Percentiles rank a stretch among this genome's conserved stretches.
Evolutionary conservation across 2,329 filamentous ascomycete genomes (phyloP).

Genomic region (Fusarium sp.): DNA sequence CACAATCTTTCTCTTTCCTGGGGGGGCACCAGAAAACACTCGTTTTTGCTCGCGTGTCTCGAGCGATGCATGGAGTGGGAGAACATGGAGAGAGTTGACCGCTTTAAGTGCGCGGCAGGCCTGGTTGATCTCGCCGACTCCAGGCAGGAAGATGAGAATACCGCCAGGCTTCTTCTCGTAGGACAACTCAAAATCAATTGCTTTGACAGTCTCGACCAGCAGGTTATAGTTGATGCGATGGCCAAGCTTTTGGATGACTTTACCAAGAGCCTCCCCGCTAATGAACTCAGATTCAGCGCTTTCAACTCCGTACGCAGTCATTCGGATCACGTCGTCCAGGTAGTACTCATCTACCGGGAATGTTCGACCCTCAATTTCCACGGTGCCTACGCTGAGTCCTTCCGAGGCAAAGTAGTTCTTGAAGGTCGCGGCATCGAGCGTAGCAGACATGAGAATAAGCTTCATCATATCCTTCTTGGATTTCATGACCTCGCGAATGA

Average conservation of each 20-base stretch:
- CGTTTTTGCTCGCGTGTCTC: constrained; percentile 88
- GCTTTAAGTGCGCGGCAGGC: constrained; percentile 79
- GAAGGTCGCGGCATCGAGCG: constrained; percentile 83
- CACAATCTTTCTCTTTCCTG: constrained; percentile 89
- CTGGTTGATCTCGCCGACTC: constrained; percentile 90
- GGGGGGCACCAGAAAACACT: constrained; percentile 83
- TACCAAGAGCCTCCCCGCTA: constrained; percentile 72
- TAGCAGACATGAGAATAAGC: constrained; percentile 98
- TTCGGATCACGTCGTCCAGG: constrained; percentile 86
- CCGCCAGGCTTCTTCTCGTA: constrained; percentile 77
- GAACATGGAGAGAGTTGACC: constrained; percentile 76
- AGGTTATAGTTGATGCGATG: constrained; percentile 93
- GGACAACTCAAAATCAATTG: constrained; percentile 82
- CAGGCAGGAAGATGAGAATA: constrained; percentile 95
- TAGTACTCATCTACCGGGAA: constrained; percentile 94
- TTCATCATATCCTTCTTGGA: constrained; percentile 85
- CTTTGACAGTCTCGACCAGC: constrained; percentile 81
- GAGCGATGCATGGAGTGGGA: constrained; percentile 92
- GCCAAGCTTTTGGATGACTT: constrained; percentile 78
- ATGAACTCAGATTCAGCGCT: constrained; percentile 61
- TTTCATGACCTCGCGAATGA: constrained; percentile 88
- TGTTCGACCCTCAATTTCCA: constrained; percentile 92
- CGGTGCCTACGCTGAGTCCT: constrained; percentile 73
- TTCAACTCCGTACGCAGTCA: constrained; percentile 79
- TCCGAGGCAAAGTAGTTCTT: constrained; percentile 74